These are phyloP conservation scores for Zasmidium angulare DNA, from an alignment of 2,329 filamentous ascomycete species.

Conservation along the genomic window DNA sequence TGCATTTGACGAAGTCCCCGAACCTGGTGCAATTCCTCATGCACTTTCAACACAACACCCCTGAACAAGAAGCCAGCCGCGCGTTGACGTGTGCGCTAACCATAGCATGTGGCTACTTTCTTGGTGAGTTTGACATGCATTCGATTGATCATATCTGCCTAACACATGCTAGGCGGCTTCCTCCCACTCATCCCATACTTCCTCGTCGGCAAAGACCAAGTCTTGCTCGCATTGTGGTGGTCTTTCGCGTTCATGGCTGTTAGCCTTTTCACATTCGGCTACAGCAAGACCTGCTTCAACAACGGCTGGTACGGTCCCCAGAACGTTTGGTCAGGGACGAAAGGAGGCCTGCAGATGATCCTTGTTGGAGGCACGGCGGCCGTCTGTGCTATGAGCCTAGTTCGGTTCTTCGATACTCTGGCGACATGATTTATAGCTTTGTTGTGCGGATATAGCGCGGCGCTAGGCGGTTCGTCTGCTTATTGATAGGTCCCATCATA, in stretches of 20 bases:
- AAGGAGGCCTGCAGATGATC: conserved; percentile 64
- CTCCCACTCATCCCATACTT: conserved; percentile 71
- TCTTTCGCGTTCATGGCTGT: conserved; percentile 61
- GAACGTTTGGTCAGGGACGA: conserved; percentile 49
- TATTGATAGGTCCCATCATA: background rate
- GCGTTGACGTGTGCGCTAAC: conserved; percentile 59
- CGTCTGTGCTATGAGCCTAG: conserved; percentile 59
- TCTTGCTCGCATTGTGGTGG: conserved; percentile 55
- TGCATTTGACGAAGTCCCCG: conserved; percentile 15
- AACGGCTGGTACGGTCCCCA: conserved; percentile 45
- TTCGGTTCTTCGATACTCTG: conserved; percentile 18
- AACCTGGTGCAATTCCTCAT: conserved; percentile 48
- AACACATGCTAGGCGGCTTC: conserved; percentile 45
- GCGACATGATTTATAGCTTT: conserved; percentile 3
- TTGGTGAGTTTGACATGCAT: conserved; percentile 46
- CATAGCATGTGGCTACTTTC: conserved; percentile 66
- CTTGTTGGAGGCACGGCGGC: conserved; percentile 65
- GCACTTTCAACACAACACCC: conserved; percentile 47
- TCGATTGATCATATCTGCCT: background rate
- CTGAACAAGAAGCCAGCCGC: conserved; percentile 40
- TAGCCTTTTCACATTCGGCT: conserved; percentile 63
- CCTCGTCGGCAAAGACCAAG: conserved; percentile 40
- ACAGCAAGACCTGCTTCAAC: conserved; percentile 53
- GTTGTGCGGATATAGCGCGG: conserved; percentile 3
- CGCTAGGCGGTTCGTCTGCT: background rate